A percentile compares a stretch with the other conserved stretches of the same genome.
Conservation (phyloP, 805 yeast species). For the Yarrowia deformans region DNA sequence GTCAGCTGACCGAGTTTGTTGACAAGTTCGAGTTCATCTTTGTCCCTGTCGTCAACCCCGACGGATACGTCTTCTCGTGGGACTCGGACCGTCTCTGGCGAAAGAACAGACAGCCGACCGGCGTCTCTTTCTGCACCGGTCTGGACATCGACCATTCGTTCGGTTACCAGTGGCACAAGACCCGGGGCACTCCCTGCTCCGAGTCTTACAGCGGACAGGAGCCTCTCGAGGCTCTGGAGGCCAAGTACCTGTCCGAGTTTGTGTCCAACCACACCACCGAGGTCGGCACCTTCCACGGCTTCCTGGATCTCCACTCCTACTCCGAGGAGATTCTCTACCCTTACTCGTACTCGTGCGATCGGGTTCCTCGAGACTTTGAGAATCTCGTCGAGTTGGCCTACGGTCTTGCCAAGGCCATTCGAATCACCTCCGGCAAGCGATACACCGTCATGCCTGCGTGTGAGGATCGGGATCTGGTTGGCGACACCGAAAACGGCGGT, state of each 20-base stretch:
- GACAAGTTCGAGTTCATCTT: constrained; percentile 72
- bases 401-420: constrained; percentile 77
- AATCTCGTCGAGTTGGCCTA: constrained; percentile 81
- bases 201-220: constrained; percentile 82
- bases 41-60: constrained; percentile 88
- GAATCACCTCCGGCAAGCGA: constrained; percentile 65
- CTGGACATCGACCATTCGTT: constrained; percentile 85
- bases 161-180: constrained; percentile 69
- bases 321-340: constrained; percentile 85
- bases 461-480: constrained; percentile 56
- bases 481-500: constrained; percentile 76
- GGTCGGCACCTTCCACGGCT: constrained; percentile 63
- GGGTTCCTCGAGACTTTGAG: constrained; percentile 78
- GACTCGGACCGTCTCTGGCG: constrained; percentile 82
- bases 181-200: constrained; percentile 64
- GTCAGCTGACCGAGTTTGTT: constrained; percentile 57
- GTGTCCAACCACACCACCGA: constrained; percentile 46
- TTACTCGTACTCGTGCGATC: constrained; percentile 78
- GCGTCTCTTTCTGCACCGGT: constrained; percentile 72
- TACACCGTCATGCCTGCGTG: constrained; percentile 82
- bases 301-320: constrained; percentile 83
- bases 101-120: constrained; percentile 82
- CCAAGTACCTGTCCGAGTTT: constrained; percentile 46
- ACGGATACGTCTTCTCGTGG: constrained; percentile 90
- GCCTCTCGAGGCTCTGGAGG: constrained; percentile 72